Evolutionary conservation across 2,329 filamentous ascomycete genomes (phyloP), one percentile per base, ranked within the genome.

Genomic region (Fusarium torulosum): DNA sequence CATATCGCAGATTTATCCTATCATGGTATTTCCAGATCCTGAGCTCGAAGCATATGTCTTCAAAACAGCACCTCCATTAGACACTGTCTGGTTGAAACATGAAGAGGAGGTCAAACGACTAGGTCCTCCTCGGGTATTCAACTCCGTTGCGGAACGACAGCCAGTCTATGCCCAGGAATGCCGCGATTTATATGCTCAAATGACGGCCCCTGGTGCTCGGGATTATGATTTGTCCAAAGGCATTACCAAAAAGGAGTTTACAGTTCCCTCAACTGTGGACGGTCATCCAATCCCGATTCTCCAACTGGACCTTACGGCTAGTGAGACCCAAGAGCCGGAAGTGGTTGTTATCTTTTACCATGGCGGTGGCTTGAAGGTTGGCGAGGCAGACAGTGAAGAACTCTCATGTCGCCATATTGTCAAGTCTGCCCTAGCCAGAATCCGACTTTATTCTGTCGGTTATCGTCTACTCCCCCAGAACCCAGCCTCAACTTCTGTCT

Each of bases 341-440:
- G 60, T 74, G 6, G 63, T 80, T 8, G 70, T 83, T 13, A 65
- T 85, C 19, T 85, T 84, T 70, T 82, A 81, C 66, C 83, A 85
- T 64, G 83, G 83, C 11, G 83, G 83, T 15, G 82, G 81, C 0
- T 73, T 85, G 3, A 73, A 74, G 27, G 80, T 85, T 31, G 83
- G 83, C 13, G 81, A 84, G 53, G 79, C 81, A 3, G 81, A 84
- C 62, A 83, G 79, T 60, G 83, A 85, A 68, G 82, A 85, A 45
- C 72, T 84, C 2, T 79, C 81, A 3, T 84, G 82, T 67, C 78
- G 82, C 0, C 78, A 77, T 25, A 76, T 85, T 21, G 67, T 79
- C 25, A 76, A 78, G 21, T 74, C 63, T 9, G 59, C 75, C 8
- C 56, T 75, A 0, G 59, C 63, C 10, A 65, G 70, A 35, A 68